Base-by-base conservation (phyloP, 2,329 filamentous ascomycete species). In the Cytospora piceae region DNA sequence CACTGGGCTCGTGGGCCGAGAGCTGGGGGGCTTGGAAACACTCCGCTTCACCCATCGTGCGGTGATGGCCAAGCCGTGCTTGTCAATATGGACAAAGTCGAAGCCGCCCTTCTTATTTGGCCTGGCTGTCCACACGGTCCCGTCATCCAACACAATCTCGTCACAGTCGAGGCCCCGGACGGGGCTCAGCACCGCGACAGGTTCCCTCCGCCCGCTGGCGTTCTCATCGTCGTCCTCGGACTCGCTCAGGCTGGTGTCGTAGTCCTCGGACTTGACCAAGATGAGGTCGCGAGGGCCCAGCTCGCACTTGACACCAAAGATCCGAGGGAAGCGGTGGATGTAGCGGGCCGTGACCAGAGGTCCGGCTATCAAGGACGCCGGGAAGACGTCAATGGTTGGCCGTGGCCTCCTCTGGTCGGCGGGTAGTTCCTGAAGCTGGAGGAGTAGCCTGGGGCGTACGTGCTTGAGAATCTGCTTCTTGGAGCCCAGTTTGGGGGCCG, bases 361-460 rank as follows among this genome's bases (percentile, higher is more conserved):
- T 67, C 84, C 77, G 55, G 83, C 78, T 51, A 90, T 79, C 17
- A 85, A 79, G n/a, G 85, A 85, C 2, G 88, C 87, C 0, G 90
- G 90, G 52, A 93, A 83, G n/a, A 92, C 85, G 70, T 94, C 91
- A 69, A 92, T 87, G 4, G 86, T 84, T 0, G 91, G 91, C 60
- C 82, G 82, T 0, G 90, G 89, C 29, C 90, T 85, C 20, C 80
- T 81, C 34, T 66, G 63, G 67, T 86, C 83, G 51, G 82, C 77
- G 2, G 83, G 81, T n/a, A 92, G 75, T 65, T 86, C 83, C 72
- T 93, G 91, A 20, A 94, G 79, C 74, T 94, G 91, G 7, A 94
- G 81, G 7, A 93, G 78, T 22, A 93, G 78, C 61, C 86, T 86
- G 14, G 90, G 90, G 20, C 90, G 85, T 34, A 90, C 81, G 71